These are phyloP conservation scores for Atkinsonella texensis DNA, from an alignment of 2,329 filamentous ascomycete genomes.

Conservation along the genomic window DNA sequence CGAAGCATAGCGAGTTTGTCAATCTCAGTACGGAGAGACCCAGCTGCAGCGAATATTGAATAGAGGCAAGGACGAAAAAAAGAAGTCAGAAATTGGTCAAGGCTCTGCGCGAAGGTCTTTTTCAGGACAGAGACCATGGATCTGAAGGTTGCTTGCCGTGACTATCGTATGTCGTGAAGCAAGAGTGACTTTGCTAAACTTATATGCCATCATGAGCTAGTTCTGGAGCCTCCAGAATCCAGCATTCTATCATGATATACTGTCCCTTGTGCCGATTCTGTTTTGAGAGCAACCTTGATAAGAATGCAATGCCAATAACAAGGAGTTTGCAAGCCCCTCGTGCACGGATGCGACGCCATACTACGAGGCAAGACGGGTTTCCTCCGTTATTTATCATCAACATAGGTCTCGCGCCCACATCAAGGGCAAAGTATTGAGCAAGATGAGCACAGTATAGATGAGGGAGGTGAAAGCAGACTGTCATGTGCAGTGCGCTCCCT, in stretches of 20 bases:
- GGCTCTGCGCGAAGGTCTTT: not conserved
- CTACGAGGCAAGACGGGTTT: not conserved
- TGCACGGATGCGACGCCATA: not conserved
- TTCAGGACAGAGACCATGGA: not conserved
- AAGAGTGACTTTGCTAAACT: not conserved
- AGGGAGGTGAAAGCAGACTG: not conserved
- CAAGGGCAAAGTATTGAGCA: not conserved
- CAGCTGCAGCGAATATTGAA: not conserved
- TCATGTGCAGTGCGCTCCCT: conserved; percentile 1
- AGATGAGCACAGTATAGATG: not conserved
- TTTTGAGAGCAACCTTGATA: not conserved
- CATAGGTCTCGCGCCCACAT: not conserved
- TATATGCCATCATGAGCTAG: conserved; percentile 3
- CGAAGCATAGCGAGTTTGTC: conserved; percentile 13
- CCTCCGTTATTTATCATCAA: not conserved
- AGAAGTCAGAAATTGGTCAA: not conserved
- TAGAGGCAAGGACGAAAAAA: not conserved
- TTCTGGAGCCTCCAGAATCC: not conserved
- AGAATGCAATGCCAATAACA: conserved; percentile 10
- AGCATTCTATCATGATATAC: not conserved
- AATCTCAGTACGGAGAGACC: not conserved
- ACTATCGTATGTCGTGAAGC: not conserved
- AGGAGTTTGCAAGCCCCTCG: conserved; percentile 3
- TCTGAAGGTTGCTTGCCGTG: not conserved
- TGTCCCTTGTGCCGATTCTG: not conserved